Evolutionary conservation across 2,329 filamentous ascomycete genomes (phyloP), one percentile per base, ranked within the genome.

Genomic region (Colletotrichum tofieldiae): DNA sequence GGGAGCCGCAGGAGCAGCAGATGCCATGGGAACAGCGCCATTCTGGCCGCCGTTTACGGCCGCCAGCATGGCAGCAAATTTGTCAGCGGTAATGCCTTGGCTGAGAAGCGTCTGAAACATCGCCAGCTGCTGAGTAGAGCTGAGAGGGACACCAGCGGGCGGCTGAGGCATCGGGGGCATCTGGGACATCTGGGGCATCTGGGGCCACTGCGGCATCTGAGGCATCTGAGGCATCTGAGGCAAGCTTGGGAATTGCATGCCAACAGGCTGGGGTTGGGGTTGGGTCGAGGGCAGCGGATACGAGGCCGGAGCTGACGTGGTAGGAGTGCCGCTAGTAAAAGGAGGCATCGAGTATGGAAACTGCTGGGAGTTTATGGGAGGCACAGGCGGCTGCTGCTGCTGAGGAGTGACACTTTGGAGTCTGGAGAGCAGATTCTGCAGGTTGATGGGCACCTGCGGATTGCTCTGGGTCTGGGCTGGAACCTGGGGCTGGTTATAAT

Each of bases 51-150:
- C 81, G 11, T 76, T 84, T 78, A 91, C 84, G 75, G 85, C 85
- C 74, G 89, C 86, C 76, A 92, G 85, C 71, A 89, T 81, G 63
- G 83, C 82, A 11, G 87, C 91, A 83, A 94, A 94, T 82, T 95
- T 92, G 73, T 96, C 94, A 81, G 93, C 87, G 3, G 93, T 89
- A 35, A 96, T 86, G 59, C 94, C 94, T 81, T 94, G 92, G 43
- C 93, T 91, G 71, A 92, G 88, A 67, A 97, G 87, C 14, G 93
- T 87, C 82, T 95, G 93, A 77, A 97, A 89, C 74, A 96, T 83
- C 80, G 93, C 86, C 67, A 95, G 86, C 79, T 93, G 89, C 75
- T 93, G 90, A 18, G 59, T 39, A 69, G 93, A 84, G 74, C 88
- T 90, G 73, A 83, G 83, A 75, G 88, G 86, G 79, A 88, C 78